These are phyloP conservation scores for Cordyceps tenuipes DNA, from an alignment of 2,329 filamentous ascomycete genomes.

Conservation along the genomic window DNA sequence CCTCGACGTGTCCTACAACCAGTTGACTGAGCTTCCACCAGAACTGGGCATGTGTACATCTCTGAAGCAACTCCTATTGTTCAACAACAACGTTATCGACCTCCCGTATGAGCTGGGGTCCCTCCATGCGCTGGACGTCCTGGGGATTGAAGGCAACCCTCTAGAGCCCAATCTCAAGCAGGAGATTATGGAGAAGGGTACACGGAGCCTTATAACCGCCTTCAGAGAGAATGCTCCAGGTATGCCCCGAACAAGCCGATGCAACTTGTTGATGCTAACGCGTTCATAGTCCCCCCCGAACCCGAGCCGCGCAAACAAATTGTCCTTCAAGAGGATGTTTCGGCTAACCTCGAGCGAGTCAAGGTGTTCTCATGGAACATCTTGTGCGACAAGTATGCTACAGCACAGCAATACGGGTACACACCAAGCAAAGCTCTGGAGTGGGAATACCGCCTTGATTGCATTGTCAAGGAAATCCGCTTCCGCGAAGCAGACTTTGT, in stretches of 20 bases:
- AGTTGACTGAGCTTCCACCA: constrained; percentile 70
- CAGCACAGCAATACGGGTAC: constrained; percentile 78
- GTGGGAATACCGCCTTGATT: constrained; percentile 79
- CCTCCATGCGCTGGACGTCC: constrained; percentile 75
- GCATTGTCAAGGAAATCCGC: constrained; percentile 75
- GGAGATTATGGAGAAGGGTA: constrained; percentile 79
- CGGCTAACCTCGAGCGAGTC: constrained; percentile 57
- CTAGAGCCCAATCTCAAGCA: constrained; percentile 68
- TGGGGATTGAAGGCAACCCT: constrained; percentile 90
- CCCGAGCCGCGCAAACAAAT: constrained; percentile 71
- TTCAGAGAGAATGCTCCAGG: constrained; percentile 78
- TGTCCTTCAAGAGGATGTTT: constrained; percentile 62
- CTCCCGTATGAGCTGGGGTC: constrained; percentile 84
- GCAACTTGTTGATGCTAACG: constrained; percentile 16
- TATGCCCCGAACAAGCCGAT: constrained; percentile 37
- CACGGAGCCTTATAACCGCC: constrained; percentile 72
- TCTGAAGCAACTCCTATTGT: constrained; percentile 74
- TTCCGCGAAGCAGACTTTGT: constrained; percentile 79
- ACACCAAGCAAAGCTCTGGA: constrained; percentile 71
- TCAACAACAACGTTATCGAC: constrained; percentile 79
- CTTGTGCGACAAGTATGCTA: constrained; percentile 88
- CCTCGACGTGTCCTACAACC: constrained; percentile 84
- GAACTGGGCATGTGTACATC: constrained; percentile 97
- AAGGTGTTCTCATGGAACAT: constrained; percentile 93
- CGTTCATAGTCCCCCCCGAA: constrained; percentile 58